These are phyloP conservation scores for Diaporthe humulicola DNA, from an alignment of 2,329 filamentous ascomycete genomes.

Conservation along the genomic window DNA sequence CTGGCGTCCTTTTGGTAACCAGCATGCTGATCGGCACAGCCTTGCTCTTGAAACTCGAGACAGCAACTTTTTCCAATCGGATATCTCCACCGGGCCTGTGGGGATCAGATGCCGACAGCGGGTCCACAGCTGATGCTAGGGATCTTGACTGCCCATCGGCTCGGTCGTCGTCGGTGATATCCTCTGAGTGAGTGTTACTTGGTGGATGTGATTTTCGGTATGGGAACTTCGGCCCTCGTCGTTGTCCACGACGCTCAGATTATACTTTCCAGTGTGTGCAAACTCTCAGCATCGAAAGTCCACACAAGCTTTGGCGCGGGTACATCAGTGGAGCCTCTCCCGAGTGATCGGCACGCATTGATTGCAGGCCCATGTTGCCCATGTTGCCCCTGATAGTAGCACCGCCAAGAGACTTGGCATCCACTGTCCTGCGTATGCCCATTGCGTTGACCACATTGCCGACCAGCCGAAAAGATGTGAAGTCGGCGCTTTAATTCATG, in stretches of 20 bases:
- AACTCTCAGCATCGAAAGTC: not conserved
- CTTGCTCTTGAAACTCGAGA: constrained; percentile 7
- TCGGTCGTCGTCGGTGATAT: not conserved
- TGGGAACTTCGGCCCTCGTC: not conserved
- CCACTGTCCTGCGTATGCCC: not conserved
- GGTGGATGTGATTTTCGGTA: not conserved
- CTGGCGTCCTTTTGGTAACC: constrained; percentile 14
- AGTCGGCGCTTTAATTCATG: not conserved
- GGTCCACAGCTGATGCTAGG: not conserved
- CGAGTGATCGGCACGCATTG: constrained; percentile 26
- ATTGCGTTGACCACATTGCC: constrained; percentile 17
- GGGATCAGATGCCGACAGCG: constrained; percentile 4
- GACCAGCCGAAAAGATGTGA: not conserved
- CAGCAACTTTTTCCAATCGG: constrained; percentile 20
- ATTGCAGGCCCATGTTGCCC: constrained; percentile 28
- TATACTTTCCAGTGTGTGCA: not conserved
- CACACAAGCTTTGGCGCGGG: constrained; percentile 9
- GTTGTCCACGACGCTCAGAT: not conserved
- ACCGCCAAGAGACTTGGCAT: constrained; percentile 30
- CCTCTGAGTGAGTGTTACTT: not conserved
- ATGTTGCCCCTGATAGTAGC: constrained; percentile 3
- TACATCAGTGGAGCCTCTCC: constrained; percentile 21
- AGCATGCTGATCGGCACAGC: constrained; percentile 15
- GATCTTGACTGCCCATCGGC: not conserved
- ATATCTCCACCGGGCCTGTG: constrained; percentile 15